Conservation (phyloP, 2,329 filamentous ascomycete species). For the Hypoxylon sp. region DNA sequence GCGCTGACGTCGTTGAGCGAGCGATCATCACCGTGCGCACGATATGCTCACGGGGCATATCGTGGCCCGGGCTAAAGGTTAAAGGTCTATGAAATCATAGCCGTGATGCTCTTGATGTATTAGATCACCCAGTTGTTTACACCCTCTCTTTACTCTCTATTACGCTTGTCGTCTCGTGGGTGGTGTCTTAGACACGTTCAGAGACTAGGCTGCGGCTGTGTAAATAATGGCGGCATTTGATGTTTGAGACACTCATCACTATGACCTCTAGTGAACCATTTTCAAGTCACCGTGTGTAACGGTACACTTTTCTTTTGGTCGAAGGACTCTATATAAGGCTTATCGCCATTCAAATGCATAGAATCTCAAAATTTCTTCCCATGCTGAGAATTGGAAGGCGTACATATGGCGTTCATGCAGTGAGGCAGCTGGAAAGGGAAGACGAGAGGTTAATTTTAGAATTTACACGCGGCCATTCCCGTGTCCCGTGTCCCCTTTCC, state of each 20-base stretch:
- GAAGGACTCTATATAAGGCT: too few relatives aligned
- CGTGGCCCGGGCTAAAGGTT: too few relatives aligned
- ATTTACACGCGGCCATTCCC: constrained; percentile 18
- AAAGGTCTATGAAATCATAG: too few relatives aligned
- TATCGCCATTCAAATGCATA: too few relatives aligned
- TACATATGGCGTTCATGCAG: too few relatives aligned
- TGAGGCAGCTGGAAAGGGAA: neutral
- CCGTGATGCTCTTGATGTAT: too few relatives aligned
- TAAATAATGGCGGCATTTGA: neutral
- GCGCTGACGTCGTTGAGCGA: constrained; percentile 64
- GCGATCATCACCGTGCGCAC: constrained; percentile 50
- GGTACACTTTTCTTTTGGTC: too few relatives aligned
- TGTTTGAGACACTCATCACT: neutral
- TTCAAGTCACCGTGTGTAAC: too few relatives aligned
- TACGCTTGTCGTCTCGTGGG: neutral
- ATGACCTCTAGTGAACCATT: neutral
- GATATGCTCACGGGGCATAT: too few relatives aligned
- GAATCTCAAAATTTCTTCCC: neutral
- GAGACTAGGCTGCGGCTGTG: neutral
- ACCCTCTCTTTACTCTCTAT: too few relatives aligned
- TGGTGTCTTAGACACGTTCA: neutral
- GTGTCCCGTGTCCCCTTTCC: neutral
- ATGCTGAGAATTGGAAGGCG: neutral
- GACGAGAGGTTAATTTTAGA: constrained; percentile 28
- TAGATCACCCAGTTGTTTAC: too few relatives aligned